Evolutionary conservation across 345 rosid species (phyloP).

Genomic region (Eucalyptus polyanthemos): DNA sequence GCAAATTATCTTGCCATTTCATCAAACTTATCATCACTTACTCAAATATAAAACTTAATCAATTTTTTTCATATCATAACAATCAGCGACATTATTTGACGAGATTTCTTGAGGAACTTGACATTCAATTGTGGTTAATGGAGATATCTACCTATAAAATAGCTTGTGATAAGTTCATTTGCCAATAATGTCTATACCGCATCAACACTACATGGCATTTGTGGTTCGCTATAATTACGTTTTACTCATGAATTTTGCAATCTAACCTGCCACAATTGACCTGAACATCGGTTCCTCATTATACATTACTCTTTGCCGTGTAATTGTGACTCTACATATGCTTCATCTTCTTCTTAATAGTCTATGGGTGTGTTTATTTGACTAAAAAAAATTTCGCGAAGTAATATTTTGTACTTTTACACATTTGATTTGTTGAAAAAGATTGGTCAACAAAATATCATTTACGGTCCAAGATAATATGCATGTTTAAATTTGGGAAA

Average conservation of each 20-base stretch:
- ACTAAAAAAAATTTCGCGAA: fast-evolving
- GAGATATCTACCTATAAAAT: background rate
- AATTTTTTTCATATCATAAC: background rate
- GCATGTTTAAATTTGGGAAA: background rate
- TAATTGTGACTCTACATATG: background rate
- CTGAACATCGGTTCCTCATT: no score
- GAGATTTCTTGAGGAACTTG: background rate
- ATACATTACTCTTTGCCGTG: no score
- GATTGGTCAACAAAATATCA: background rate
- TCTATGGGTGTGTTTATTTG: background rate
- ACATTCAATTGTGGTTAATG: background rate
- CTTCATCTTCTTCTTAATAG: background rate
- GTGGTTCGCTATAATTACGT: background rate
- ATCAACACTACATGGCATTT: background rate
- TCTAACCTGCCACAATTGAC: background rate
- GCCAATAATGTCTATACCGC: background rate
- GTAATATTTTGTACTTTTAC: background rate
- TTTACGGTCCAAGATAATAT: background rate
- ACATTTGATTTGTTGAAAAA: background rate
- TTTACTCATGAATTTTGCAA: background rate
- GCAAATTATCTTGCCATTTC: background rate
- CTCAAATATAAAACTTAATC: background rate
- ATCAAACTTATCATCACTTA: background rate
- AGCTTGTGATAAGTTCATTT: background rate
- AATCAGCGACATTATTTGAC: background rate